Evolutionary conservation across 2,329 filamentous ascomycete genomes (phyloP), one percentile per base, ranked within the genome.

Genomic region (Aspergillus jensenii): DNA sequence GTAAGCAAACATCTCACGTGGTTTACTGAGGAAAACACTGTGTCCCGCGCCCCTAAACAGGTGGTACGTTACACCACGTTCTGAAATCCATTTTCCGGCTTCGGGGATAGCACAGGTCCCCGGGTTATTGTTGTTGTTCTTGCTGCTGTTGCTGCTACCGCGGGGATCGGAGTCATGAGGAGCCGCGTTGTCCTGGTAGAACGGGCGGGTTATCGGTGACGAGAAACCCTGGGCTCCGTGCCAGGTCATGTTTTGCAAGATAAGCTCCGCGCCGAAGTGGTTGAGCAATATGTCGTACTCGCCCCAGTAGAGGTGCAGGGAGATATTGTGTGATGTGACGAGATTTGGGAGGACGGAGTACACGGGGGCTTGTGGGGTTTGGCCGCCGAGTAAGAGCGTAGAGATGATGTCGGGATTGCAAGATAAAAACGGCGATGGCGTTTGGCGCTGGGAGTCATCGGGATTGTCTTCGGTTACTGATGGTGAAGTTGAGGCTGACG

Each of bases 231-330:
- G 73, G 4, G 57, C 59, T 4, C 74, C 73, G 33, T 65, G 60
- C 74, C 74, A 78, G 12, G 75, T 76, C 74, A 78, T 76, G 52
- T 76, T 77, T 58, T 77, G 73, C 35, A 77, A 62, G 5, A 63
- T 65, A 5, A 76, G 56, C 46, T 76, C 70, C 8, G 67, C 67
- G 3, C 73, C 75, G 50, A 73, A 47, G 59, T 76, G 72, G 52
- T 75, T 76, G 59, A 76, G 62, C 33, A 76, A 53, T 66, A 76
- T 68, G 62, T 77, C 74, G 59, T 69, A 61, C 52, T 74, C 67
- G n/a, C 74, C 74, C 11, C 68, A 67, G 53, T 73, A 77, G 40
- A 77, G 55, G 56, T 76, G 72, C 6, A 76, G 62, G 12, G 68
- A 66, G 56, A 74, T 53, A 14, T 69, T 71, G 54, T 74, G 61